A percentile compares a stretch with the other conserved stretches of the same genome.
These are phyloP conservation scores for Murraya koenigii DNA, from an alignment of 345 rosid species.

Conservation along the genomic window DNA sequence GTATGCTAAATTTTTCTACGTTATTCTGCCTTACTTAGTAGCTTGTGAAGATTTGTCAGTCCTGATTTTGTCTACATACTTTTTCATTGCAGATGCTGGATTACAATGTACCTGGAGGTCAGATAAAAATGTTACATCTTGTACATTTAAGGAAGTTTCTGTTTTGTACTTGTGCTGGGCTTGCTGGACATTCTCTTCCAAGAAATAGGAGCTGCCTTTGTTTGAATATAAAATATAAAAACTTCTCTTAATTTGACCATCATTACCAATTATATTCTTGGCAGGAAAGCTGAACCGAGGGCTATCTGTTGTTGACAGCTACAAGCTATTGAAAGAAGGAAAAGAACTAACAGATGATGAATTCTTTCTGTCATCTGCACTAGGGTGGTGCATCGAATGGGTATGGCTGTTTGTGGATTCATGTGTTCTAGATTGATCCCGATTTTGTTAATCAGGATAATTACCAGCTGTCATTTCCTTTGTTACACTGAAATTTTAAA, in stretches of 20 bases:
- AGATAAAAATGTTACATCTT: conserved; percentile 14
- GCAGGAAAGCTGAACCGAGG: conserved; percentile 95
- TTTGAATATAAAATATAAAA: not conserved
- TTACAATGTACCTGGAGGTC: conserved; percentile 92
- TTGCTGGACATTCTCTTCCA: not conserved
- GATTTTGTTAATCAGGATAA: not conserved
- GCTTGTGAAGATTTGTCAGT: not conserved
- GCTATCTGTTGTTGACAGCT: conserved; percentile 59
- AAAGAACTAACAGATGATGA: conserved; percentile 32
- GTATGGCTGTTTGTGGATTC: conserved; percentile 18
- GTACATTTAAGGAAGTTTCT: not conserved
- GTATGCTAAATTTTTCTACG: not conserved
- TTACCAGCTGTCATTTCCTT: not conserved
- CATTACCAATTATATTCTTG: not conserved
- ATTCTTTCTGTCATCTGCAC: conserved; percentile 30
- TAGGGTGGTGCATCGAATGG: conserved; percentile 51
- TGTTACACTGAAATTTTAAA: not conserved
- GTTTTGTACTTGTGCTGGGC: not conserved
- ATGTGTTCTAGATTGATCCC: not conserved
- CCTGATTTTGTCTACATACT: conserved; percentile 3
- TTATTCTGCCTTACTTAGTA: not conserved
- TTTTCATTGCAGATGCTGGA: conserved; percentile 73
- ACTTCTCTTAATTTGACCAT: conserved; percentile 1
- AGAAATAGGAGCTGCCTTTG: not conserved
- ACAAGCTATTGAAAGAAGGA: conserved; percentile 33